Conservation (phyloP, 495 filamentous ascomycete species). For the Daldinia grandis region DNA sequence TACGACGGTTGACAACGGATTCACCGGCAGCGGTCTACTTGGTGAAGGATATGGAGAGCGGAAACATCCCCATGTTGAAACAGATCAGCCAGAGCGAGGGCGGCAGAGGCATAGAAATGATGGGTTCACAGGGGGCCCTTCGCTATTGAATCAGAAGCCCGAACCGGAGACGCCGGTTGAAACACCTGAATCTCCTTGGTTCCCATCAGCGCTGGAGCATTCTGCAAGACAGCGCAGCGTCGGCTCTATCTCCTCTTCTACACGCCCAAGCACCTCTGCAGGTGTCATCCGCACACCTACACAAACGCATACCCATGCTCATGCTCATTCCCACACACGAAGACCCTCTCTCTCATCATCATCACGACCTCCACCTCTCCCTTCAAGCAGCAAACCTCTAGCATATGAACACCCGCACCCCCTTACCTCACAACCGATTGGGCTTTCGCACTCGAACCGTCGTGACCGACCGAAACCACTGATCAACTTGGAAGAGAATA, state of each 20-base stretch:
- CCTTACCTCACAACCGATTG: slow-evolving; percentile 29
- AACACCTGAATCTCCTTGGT: slow-evolving; percentile 48
- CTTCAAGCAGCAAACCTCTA: slow-evolving; percentile 18
- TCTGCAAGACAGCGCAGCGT: slow-evolving; percentile 46
- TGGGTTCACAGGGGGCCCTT: slow-evolving; percentile 61
- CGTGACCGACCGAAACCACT: slow-evolving; percentile 60
- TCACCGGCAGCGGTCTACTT: slow-evolving; percentile 53
- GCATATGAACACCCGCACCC: slow-evolving; percentile 31
- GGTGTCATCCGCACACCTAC: slow-evolving; percentile 24
- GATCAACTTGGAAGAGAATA: slow-evolving; percentile 78
- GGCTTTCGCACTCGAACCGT: slow-evolving; percentile 32
- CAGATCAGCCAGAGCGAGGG: slow-evolving; percentile 33
- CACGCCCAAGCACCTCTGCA: slow-evolving; percentile 36
- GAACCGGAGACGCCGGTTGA: slow-evolving; percentile 21
- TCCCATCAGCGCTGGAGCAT: slow-evolving; percentile 57
- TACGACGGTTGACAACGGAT: slow-evolving; percentile 31
- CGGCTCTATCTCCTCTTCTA: slow-evolving; percentile 26
- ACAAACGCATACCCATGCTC: slow-evolving; percentile 22
- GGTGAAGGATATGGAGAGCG: slow-evolving; percentile 54
- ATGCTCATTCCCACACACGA: slow-evolving; percentile 26
- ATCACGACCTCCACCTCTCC: slow-evolving; percentile 30
- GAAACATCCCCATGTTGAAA: slow-evolving; percentile 42
- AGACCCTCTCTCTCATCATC: slow-evolving; percentile 36
- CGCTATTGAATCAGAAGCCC: slow-evolving; percentile 54
- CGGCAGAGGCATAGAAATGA: slow-evolving; percentile 34